Base-by-base conservation (phyloP, 306 rosid species). In the Lathyrus oleraceus region DNA sequence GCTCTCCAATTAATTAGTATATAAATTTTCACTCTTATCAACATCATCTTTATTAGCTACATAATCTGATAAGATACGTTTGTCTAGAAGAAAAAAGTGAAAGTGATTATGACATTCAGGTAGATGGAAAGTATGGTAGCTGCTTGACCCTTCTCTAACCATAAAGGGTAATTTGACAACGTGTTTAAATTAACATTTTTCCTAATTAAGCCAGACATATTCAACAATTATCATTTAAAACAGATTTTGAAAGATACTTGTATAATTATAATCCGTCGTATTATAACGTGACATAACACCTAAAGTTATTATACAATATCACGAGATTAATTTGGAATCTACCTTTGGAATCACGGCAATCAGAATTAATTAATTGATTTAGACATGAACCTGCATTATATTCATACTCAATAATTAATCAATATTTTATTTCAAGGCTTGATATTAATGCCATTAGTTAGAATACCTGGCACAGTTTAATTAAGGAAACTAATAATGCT, bases 191-290 rank as follows among this genome's bases (percentile, higher is more conserved):
- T 52, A 16, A 13, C 42, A 6, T 8, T 39, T 69, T 69, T 25
- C 79, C 36, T 52, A 32, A 74, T 43, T 63, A 10, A 57, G 66
- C 30, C 59, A 61, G 40, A 35, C 72, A 70, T 4, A 12, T 6
- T 48, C 59, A 47, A 19, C 42, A 51, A 42, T 19, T 30, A n/a
- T 27, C 14, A 56, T 63, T 16, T 9, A 17, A 74, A 30, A 21
- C 9, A 58, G 74, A 75, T 21, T 57, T 40, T 67, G 78, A 76
- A 65, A 81, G 69, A 42, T 48, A 72, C 70, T 67, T 49, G 38
- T 52, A 10, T 39, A 67, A 57, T 67, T 59, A 36, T 60, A 17
- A 28, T 78, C 51, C 44, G 74, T 47, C 58, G 16, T 65, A 47
- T 57, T 78, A 47, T 25, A 65, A 25, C 58, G 69, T 78, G 73